phyloP scores from a whole-genome alignment of 2,329 filamentous ascomycete genomes.

The Penicillium sp. region DNA sequence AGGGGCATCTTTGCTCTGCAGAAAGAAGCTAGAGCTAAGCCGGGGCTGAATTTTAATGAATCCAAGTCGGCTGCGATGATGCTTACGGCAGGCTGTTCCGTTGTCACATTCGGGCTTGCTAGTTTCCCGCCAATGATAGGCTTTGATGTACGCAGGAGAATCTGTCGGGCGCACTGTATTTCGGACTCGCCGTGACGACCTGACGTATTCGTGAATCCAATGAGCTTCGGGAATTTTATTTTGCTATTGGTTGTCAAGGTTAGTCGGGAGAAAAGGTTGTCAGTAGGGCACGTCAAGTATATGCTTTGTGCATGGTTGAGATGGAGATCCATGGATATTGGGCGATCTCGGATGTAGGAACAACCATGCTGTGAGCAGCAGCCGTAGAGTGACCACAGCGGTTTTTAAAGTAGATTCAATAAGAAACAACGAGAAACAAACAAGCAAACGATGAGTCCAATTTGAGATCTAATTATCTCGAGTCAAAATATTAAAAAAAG shows the following conservation, averaged over 20 bases:
- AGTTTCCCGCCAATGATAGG: constrained; percentile 10
- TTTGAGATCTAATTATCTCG: not conserved
- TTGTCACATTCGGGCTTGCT: constrained; percentile 7
- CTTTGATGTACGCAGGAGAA: not conserved
- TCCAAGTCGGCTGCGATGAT: not conserved
- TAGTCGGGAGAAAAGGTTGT: not conserved
- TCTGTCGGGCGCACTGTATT: not conserved
- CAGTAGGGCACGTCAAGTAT: too few species aligned
- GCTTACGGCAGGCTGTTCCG: not conserved
- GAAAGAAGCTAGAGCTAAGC: not conserved
- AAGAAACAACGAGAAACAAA: too few species aligned
- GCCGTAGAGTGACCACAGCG: not conserved
- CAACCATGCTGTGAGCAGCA: not conserved
- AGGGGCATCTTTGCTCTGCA: not conserved
- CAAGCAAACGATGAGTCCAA: not conserved
- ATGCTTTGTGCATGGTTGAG: too few species aligned
- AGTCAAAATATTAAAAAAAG: not conserved
- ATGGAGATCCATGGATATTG: too few species aligned
- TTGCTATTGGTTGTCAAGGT: not conserved
- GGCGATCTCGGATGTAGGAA: too few species aligned
- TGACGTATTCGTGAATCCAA: not conserved
- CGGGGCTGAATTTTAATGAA: not conserved
- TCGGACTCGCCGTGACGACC: not conserved
- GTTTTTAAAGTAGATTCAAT: too few species aligned
- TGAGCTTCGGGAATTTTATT: not conserved